Base-by-base conservation (phyloP, 2,329 filamentous ascomycete genomes). In the Apiospora arundinis region DNA sequence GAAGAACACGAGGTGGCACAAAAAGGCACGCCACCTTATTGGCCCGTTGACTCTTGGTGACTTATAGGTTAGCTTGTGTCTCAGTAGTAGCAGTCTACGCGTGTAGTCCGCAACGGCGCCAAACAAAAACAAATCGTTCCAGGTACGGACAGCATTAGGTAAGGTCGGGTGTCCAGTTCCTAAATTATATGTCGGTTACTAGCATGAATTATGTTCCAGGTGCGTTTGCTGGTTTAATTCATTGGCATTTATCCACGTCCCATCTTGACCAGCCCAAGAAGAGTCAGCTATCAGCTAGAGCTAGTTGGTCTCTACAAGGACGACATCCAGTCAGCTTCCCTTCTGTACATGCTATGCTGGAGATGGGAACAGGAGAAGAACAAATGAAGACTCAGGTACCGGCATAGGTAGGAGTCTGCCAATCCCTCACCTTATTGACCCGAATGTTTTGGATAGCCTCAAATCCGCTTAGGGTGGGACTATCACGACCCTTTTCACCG, bases 371-470 rank as follows among this genome's bases (percentile, higher is more conserved):
- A 48, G 45, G n/a, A n/a, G 9, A 14, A 14, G 56, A 63, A n/a
- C 18, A n/a, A 63, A 18, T 12, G 28, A 28, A 40, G 11, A 21
- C 56, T 63, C 56, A 63, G 40, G 21, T 67, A 28, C 65, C 65
- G 45, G 65, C 28, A 46, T 67, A 32, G 40, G 40, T 40, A 18
- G 65, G 65, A 67, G 65, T 23, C 65, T 44, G n/a, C 28, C 40
- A 67, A 12, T 67, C 21, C n/a, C 81, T 81, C 37, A 78, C 79
- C 76, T 82, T 80, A 69, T 77, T 75, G 72, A 75, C 75, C 69
- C 74, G 76, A 49, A 77, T 72, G 67, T 75, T 77, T 56, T 76
- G 76, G 65, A 79, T 74, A 28, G 76, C 75, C 78, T 81, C 63
- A 74, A 77, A 69, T 3, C 75, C 75, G 71, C 74, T 74, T 28